A percentile compares a stretch with the other conserved stretches of the same genome.
Conservation (phyloP, 805 yeast species). For the Candida corydali region DNA sequence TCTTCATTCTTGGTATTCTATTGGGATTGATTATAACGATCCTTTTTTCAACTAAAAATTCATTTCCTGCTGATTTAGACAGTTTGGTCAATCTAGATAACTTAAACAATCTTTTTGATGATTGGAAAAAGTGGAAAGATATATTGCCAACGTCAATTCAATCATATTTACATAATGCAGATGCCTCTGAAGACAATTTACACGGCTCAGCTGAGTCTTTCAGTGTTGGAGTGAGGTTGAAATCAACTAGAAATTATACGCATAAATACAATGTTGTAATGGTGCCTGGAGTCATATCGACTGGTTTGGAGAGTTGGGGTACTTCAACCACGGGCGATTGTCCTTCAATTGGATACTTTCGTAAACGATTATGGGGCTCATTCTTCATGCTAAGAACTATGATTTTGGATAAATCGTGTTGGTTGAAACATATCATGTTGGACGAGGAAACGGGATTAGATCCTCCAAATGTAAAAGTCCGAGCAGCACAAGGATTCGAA, state of each 20-base stretch:
- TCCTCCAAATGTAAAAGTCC: constrained; percentile 72
- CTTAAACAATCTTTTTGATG: constrained; percentile 34
- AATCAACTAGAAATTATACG: constrained; percentile 44
- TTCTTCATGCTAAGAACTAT: constrained; percentile 91
- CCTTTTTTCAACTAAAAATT: constrained; percentile 43
- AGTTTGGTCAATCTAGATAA: constrained; percentile 47
- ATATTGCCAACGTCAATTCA: constrained; percentile 64
- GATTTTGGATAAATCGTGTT: constrained; percentile 87
- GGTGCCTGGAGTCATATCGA: constrained; percentile 95
- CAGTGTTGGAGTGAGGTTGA: constrained; percentile 74
- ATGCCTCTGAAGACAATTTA: constrained; percentile 29
- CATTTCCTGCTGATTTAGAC: constrained; percentile 44
- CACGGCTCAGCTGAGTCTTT: constrained; percentile 74
- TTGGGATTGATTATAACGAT: constrained; percentile 65
- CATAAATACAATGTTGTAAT: constrained; percentile 77
- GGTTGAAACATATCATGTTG: constrained; percentile 87
- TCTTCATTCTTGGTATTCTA: constrained; percentile 68
- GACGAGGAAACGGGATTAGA: constrained; percentile 92
- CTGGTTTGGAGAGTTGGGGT: constrained; percentile 95
- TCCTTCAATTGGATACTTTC: constrained; percentile 77
- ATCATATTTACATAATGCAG: constrained; percentile 55
- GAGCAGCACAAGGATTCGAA: constrained; percentile 96
- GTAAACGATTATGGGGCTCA: constrained; percentile 95
- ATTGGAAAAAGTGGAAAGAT: constrained; percentile 63
- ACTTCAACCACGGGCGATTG: constrained; percentile 71